Evolutionary conservation across 768 basidiomycete genomes (phyloP), one percentile per base, ranked within the genome.

Genomic region (Cystofilobasidium bisporidii): DNA sequence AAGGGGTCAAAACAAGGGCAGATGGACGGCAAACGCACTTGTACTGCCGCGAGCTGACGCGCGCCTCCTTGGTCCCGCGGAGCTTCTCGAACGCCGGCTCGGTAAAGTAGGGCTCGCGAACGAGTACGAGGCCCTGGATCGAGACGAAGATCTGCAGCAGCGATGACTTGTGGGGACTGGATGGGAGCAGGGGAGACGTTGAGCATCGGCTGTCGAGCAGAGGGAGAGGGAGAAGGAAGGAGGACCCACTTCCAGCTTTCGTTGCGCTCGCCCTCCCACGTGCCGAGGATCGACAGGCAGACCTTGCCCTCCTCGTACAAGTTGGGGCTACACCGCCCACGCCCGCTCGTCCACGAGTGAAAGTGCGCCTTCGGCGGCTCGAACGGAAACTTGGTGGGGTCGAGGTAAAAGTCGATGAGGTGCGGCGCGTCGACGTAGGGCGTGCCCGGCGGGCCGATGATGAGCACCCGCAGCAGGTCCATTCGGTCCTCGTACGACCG

Each of bases 251-350:
- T 91, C 92, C 92, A 97, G 10, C 83, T 85, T 78, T 97, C 91
- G 69, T 81, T 87, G 74, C 82, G 84, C 59, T 94, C 93, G 12
- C 92, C 92, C 11, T 85, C 82, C 92, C 92, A 96, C 0, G 91
- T 93, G 20, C 89, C 89, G 10, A 94, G 78, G 59, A 94, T 89
- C 20, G 91, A 93, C 48, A 94, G 77, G 72, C 91, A 94, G 36
- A 94, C 91, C 76, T 94, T 94, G 53, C 92, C 92, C 71, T 96
- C 92, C 74, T 93, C 91, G 70, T 97, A 97, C 48, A 96, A 77
- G 64, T 71, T 60, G 65, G 58, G 63, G 72, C 74, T 79, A 85
- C 86, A 87, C 81, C 91, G 81, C 36, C 91, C 91, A 74, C 91
- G 90, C 3, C 91, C 91, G 76, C 91, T 90, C 8, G 92, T 96